These are phyloP conservation scores for Nadsonia commutata DNA, from an alignment of 1,139 yeast species.

Conservation along the genomic window DNA sequence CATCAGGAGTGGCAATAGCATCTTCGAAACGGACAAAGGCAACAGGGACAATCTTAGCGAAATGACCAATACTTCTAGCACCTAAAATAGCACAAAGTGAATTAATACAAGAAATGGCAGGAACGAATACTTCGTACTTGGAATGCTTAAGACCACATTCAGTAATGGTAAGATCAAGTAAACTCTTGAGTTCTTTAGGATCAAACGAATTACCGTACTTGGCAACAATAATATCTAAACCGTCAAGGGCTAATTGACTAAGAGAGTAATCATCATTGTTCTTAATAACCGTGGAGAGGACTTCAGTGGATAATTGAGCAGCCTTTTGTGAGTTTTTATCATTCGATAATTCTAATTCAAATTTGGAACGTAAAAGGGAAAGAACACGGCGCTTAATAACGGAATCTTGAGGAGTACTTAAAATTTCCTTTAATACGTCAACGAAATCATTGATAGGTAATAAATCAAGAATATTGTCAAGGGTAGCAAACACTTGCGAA, in stretches of 20 bases:
- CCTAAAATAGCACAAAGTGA: constrained; percentile 63
- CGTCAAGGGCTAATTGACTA: constrained; percentile 56
- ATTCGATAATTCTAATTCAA: constrained; percentile 29
- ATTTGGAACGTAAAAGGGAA: constrained; percentile 49
- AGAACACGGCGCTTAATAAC: constrained; percentile 24
- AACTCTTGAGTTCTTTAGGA: constrained; percentile 34
- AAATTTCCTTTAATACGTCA: constrained; percentile 43
- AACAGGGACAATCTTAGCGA: constrained; percentile 73
- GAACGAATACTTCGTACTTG: constrained; percentile 47
- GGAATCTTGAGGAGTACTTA: constrained; percentile 22
- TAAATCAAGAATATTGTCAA: constrained; percentile 49
- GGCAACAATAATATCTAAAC: constrained; percentile 46
- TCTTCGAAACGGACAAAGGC: constrained; percentile 44
- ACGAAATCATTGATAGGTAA: constrained; percentile 67
- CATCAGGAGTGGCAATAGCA: constrained; percentile 17
- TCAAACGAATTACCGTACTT: constrained; percentile 44
- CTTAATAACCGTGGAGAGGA: constrained; percentile 11
- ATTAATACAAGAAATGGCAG: constrained; percentile 61
- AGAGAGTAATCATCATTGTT: constrained; percentile 27
- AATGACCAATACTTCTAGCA: constrained; percentile 70
- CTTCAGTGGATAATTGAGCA: constrained; percentile 18
- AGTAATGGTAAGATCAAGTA: constrained; percentile 38
- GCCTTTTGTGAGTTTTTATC: constrained; percentile 24
- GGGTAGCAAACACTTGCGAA: constrained; percentile 26
- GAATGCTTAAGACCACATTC: constrained; percentile 37